Conservation (phyloP, 768 basidiomycete genomes). For the Suillus brevipes region DNA sequence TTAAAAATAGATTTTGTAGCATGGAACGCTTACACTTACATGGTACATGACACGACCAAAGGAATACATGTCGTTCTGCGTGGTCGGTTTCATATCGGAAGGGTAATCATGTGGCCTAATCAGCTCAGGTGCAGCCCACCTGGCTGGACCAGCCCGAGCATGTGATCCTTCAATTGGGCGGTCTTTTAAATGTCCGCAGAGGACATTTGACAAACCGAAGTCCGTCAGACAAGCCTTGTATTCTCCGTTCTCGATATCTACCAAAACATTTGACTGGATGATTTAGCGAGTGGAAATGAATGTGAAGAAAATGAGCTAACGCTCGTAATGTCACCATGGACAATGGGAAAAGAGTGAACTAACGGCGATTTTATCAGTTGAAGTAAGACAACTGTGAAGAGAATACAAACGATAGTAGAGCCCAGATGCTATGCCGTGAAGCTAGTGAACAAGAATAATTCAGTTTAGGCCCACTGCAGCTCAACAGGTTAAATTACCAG, state of each 20-base stretch:
- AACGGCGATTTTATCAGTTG: background rate
- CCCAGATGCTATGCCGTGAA: slow-evolving; percentile 3
- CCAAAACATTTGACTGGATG: slow-evolving; percentile 41
- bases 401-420: background rate
- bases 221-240: slow-evolving; percentile 40
- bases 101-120: slow-evolving; percentile 23
- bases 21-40: background rate
- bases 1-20: too few species aligned
- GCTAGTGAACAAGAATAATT: background rate
- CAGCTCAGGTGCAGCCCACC: slow-evolving; percentile 43
- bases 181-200: slow-evolving; percentile 22
- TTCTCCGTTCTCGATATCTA: slow-evolving; percentile 32
- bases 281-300: background rate
- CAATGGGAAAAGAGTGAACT: slow-evolving; percentile 1
- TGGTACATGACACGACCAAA: slow-evolving; percentile 28
- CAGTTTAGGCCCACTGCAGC: background rate
- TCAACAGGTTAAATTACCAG: slow-evolving; percentile 10
- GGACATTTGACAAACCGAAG: slow-evolving; percentile 42
- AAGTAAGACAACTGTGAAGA: background rate
- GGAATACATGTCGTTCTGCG: slow-evolving; percentile 42
- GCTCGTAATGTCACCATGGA: slow-evolving; percentile 8
- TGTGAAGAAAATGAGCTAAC: background rate
- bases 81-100: slow-evolving; percentile 9
- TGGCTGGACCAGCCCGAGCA: slow-evolving; percentile 32
- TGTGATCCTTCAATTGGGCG: background rate